A percentile compares a stretch with the other conserved stretches of the same genome.
phyloP scores from a whole-genome alignment of 306 rosid genomes.

The Cicer judaicum region DNA sequence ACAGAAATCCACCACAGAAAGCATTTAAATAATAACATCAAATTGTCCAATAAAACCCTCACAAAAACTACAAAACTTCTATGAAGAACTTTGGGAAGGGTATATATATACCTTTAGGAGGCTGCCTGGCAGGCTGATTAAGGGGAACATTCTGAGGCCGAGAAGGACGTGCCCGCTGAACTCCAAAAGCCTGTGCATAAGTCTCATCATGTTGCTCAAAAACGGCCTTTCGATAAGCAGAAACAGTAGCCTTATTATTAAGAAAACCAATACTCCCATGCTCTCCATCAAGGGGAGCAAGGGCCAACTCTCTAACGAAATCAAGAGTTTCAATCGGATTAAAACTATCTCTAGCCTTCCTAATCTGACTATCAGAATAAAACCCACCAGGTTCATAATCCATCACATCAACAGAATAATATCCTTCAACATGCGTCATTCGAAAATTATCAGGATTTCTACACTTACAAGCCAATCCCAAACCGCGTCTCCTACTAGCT shows the following conservation, averaged over 20 bases:
- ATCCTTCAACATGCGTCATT: conserved; percentile 58
- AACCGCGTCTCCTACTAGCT: conserved; percentile 71
- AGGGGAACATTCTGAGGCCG: conserved; percentile 44
- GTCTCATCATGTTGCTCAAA: conserved; percentile 95
- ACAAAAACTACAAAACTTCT: neutral
- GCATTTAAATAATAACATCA: neutral
- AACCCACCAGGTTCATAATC: conserved; percentile 77
- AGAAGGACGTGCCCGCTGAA: conserved; percentile 57
- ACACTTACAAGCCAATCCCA: conserved; percentile 79
- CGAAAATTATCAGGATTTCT: conserved; percentile 68
- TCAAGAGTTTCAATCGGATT: conserved; percentile 63
- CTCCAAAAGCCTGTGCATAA: conserved; percentile 94
- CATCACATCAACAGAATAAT: conserved; percentile 75
- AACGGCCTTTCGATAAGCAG: conserved; percentile 66
- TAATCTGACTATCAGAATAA: conserved; percentile 72
- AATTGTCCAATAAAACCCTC: conserved; percentile 8
- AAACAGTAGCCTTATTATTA: conserved; percentile 68
- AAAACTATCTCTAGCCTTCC: conserved; percentile 66
- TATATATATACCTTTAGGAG: conserved; percentile 70
- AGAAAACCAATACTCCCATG: conserved; percentile 56
- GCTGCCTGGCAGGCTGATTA: conserved; percentile 53
- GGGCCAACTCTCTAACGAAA: conserved; percentile 75
- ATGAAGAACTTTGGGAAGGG: conserved; percentile 23
- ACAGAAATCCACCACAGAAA: neutral
- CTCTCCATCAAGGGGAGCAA: conserved; percentile 60